Base-by-base conservation (phyloP, 129 eudicot genomes). In the carrot (Daucus carota) region DNA sequence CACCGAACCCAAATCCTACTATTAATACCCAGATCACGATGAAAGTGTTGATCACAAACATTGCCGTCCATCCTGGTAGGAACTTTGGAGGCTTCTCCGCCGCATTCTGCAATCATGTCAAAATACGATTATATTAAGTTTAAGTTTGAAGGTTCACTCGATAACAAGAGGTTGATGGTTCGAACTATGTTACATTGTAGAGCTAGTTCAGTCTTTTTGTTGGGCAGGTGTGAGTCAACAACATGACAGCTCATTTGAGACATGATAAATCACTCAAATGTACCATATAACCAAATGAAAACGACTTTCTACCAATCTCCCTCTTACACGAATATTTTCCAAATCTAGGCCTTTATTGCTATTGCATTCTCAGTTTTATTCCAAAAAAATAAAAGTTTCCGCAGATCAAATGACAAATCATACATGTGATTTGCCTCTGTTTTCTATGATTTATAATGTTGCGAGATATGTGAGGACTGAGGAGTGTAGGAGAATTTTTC, bases 41-140 rank as follows among this genome's bases (percentile, higher is more conserved):
- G 62, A 83, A 74, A 24, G 20, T 65, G 76, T 83, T 83, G 0
- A 83, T 33, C 33, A 54, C 83, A 38, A 74, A 83, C 86, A 83
- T 83, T 36, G 70, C 83, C 24, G 83, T 60, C 86, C 86, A 83
- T 54, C 83, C 75, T 24, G 80, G 83, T 77, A 83, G 20, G 80
- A 83, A 83, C 20, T n/a, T 40, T 4, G 86, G 86, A 13, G 86
- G 86, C 83, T 83, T 83, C 77, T 83, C 86, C 0, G 80, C 86
- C 0, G 86, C 86, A 59, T 83, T 83, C 86, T 83, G 77, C 57
- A 78, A 29, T 50, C 4, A 33, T 0, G 57, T 52, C 17, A 40
- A 40, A 33, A 17, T 4, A 5, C 38, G 40, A 16, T 14, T 17
- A 50, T 8, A 22, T 1, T n/a, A 2, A 8, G 20, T 52, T 1